Base-by-base conservation (phyloP, 2,329 filamentous ascomycete species). In the Tricladium varicosporioides region DNA sequence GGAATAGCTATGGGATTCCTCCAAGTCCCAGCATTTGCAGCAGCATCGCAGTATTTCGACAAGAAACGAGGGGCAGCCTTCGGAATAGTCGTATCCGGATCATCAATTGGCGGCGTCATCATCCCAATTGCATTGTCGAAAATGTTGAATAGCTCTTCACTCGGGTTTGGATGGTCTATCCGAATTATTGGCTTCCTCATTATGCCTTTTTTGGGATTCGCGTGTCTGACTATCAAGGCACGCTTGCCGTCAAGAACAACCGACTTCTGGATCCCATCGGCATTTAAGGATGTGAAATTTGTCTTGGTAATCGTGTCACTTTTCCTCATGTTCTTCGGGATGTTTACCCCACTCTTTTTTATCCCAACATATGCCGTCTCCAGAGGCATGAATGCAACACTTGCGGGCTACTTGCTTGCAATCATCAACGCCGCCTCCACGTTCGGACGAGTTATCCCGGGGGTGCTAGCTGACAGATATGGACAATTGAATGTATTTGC, bases 121-220 rank as follows among this genome's bases (percentile, higher is more conserved):
- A 79, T 84, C 51, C 83, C 83, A 0, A 83, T 85, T 62, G 81
- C 84, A 75, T 74, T 84, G 14, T 70, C 75, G 1, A 76, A 76
- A 58, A 71, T 84, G 65, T 69, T 84, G 15, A 77, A 78, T 53
- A 65, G 66, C 19, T 67, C 73, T 0, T 57, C 57, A 0, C 61
- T 83, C 47, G 78, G 81, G 42, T 80, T 82, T 64, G 67, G 71
- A 36, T 85, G 81, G 84, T 70, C 78, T 1, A 79, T 84, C 71
- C 75, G 82, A 1, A 77, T 77, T 53, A 74, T 73, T 27, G 75
- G 77, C 1, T 84, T 86, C 60, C 58, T 85, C 15, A 79, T 85
- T 42, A 57, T 61, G 1, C 45, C 48, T 1, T 16, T 62, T 54
- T 70, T 82, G 54, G 64, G n/a, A 8, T 50, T 59, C 22, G 40